Conservation (phyloP, 139 green algal species). For the Chlamydomonas incerta region DNA sequence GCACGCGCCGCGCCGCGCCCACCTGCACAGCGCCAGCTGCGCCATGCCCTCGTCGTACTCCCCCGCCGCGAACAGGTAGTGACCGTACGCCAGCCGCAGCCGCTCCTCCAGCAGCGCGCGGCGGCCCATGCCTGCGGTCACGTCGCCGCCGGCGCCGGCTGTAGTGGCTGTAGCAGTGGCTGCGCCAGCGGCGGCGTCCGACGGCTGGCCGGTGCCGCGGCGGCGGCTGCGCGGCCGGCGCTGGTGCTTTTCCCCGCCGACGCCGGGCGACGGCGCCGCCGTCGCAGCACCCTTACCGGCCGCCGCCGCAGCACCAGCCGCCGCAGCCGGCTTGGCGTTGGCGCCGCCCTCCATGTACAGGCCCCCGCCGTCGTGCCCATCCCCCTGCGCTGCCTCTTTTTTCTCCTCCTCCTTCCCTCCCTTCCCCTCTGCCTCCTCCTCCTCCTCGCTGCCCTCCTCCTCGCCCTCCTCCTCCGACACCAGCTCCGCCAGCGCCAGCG, state of each 20-base stretch:
- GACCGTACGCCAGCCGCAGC: conserved; percentile 75
- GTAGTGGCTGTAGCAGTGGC: too few relatives aligned
- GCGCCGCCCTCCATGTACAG: too few relatives aligned
- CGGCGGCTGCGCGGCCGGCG: background rate
- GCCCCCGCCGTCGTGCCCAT: background rate
- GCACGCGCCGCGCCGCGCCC: background rate
- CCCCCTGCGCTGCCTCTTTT: background rate
- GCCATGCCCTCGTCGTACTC: conserved; percentile 84
- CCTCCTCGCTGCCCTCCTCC: background rate
- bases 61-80: conserved; percentile 73
- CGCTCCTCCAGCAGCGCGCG: conserved; percentile 66
- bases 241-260: too few relatives aligned
- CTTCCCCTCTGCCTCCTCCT: background rate
- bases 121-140: background rate
- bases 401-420: too few relatives aligned
- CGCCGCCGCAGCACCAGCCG: too few relatives aligned
- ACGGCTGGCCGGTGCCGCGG: background rate
- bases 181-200: too few relatives aligned
- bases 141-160: too few relatives aligned
- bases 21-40: conserved; percentile 78
- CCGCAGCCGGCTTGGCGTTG: too few relatives aligned
- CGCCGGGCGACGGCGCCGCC: too few relatives aligned
- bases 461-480: conserved; percentile 36
- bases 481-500: conserved; percentile 67
- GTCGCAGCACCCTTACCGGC: too few relatives aligned